A percentile compares a stretch with the other conserved stretches of the same genome.
phyloP scores from a whole-genome alignment of 176 grass and related monocot species.

The Rhynchospora pubera region DNA sequence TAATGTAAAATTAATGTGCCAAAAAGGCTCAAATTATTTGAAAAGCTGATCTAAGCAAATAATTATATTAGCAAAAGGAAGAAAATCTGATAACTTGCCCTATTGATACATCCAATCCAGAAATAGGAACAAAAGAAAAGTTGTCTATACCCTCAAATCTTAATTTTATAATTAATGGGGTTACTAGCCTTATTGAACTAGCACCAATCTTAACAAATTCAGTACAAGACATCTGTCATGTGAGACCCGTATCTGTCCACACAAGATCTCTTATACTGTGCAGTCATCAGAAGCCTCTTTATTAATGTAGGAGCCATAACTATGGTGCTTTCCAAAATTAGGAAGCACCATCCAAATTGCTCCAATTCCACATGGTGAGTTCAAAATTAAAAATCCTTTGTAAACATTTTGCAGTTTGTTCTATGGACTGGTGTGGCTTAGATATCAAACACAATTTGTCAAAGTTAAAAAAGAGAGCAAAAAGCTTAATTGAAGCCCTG shows the following conservation, averaged over 20 bases:
- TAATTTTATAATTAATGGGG: neutral
- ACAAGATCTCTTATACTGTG: conserved; percentile 20
- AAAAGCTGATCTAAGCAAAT: neutral
- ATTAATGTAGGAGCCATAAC: conserved; percentile 14
- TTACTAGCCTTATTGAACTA: neutral
- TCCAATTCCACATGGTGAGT: neutral
- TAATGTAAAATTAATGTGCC: neutral
- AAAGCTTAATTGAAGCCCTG: neutral
- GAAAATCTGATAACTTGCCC: neutral
- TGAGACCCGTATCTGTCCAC: conserved; percentile 24
- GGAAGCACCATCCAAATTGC: conserved; percentile 12
- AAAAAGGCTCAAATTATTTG: neutral
- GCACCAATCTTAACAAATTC: neutral
- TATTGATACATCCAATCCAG: neutral
- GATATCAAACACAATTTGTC: no score
- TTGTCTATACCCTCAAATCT: neutral
- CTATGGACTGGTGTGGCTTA: no score
- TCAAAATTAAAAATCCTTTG: no score
- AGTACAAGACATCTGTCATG: neutral
- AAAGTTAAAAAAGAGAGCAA: neutral
- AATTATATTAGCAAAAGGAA: neutral
- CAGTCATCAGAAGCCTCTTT: conserved; percentile 28
- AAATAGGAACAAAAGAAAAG: neutral
- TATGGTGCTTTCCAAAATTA: conserved; percentile 13
- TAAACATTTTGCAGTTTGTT: no score